A percentile compares a stretch with the other conserved stretches of the same genome.
Conservation (phyloP, 352 stramenopile genomes). For the Pythium graminicola region DNA sequence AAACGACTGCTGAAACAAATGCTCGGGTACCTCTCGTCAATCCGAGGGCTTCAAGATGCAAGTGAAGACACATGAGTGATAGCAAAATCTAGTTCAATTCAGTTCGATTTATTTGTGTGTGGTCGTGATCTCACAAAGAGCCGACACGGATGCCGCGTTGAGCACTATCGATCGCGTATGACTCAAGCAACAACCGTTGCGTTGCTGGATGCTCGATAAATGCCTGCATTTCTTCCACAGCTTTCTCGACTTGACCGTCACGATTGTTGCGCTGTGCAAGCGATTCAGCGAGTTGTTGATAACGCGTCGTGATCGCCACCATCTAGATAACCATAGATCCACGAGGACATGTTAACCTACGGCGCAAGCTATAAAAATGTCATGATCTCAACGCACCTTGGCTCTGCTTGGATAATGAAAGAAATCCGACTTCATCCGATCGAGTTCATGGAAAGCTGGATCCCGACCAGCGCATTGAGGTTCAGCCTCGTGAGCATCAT, state of each 20-base stretch:
- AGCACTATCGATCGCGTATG: conserved; percentile 46
- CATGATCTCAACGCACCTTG: conserved; percentile 24
- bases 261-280: conserved; percentile 52
- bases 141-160: conserved; percentile 69
- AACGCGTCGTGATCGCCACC: conserved; percentile 65
- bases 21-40: conserved; percentile 67
- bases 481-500: conserved; percentile 28
- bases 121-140: conserved; percentile 20
- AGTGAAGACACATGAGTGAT: background rate
- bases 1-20: conserved; percentile 83
- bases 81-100: background rate
- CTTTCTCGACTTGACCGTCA: conserved; percentile 62
- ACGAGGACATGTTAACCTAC: background rate
- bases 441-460: conserved; percentile 37
- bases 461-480: background rate
- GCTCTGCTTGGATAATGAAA: conserved; percentile 64
- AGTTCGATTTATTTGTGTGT: background rate
- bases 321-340: too few relatives aligned
- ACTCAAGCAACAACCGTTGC: conserved; percentile 61
- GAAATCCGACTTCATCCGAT: conserved; percentile 53
- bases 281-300: conserved; percentile 66
- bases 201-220: conserved; percentile 72
- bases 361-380: background rate
- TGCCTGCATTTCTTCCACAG: conserved; percentile 61
- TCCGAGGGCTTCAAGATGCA: conserved; percentile 46